phyloP scores from a whole-genome alignment of 495 filamentous ascomycete genomes.

The Stereocaulon alpinum region DNA sequence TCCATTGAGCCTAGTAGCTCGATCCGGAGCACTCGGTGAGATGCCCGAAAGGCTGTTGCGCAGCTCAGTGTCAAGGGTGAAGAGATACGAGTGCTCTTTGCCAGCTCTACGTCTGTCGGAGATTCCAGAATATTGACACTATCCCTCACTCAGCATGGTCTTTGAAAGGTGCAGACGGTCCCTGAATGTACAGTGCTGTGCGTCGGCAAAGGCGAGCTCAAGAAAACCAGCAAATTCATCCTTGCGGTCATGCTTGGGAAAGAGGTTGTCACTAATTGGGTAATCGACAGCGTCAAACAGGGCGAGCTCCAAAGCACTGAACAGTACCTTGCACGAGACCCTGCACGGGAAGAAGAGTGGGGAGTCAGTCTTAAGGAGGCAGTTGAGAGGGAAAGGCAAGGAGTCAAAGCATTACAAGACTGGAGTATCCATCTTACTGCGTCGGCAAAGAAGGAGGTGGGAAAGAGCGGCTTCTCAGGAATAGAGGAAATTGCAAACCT shows the following conservation, averaged over 20 bases:
- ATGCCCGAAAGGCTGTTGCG: background rate
- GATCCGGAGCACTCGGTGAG: slow-evolving; percentile 14
- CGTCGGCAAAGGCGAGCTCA: slow-evolving; percentile 28
- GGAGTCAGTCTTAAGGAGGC: slow-evolving; percentile 23
- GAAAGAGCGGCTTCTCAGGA: slow-evolving; percentile 23
- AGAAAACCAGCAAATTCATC: slow-evolving; percentile 32
- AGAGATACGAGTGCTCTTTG: slow-evolving; percentile 14
- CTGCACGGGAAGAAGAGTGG: slow-evolving; percentile 28
- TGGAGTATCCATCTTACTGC: slow-evolving; percentile 29
- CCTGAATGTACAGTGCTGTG: slow-evolving; percentile 28
- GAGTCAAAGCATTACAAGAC: slow-evolving; percentile 21
- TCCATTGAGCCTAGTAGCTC: background rate
- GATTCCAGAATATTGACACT: slow-evolving; percentile 16
- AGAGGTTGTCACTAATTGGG: slow-evolving; percentile 33
- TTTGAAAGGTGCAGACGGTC: slow-evolving; percentile 19
- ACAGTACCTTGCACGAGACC: slow-evolving; percentile 23
- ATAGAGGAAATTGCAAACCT: slow-evolving; percentile 26
- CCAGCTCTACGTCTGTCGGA: slow-evolving; percentile 16
- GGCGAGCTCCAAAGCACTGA: slow-evolving; percentile 22
- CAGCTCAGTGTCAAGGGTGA: background rate
- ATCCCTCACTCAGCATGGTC: slow-evolving; percentile 28
- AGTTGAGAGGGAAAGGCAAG: slow-evolving; percentile 19
- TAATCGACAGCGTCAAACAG: slow-evolving; percentile 22
- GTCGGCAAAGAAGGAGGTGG: slow-evolving; percentile 25
- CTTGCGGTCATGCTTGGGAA: slow-evolving; percentile 27